Conservation (phyloP, 1,284 basidiomycete genomes). For the Cystobasidium slooffiae region DNA sequence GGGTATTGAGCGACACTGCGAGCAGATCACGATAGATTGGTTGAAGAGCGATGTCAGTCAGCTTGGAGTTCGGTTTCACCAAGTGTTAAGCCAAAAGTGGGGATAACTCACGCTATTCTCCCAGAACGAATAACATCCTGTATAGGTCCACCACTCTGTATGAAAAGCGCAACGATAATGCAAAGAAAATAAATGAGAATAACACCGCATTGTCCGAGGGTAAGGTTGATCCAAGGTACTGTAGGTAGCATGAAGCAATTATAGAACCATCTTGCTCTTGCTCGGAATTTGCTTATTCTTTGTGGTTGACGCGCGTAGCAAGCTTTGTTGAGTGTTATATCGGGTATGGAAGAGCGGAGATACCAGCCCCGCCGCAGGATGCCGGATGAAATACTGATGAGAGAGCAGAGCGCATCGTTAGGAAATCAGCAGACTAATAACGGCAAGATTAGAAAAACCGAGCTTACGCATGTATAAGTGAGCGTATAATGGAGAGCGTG, state of each 20-base stretch:
- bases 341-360: conserved; percentile 7
- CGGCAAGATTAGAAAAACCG: too few relatives aligned
- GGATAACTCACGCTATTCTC: conserved; percentile 32
- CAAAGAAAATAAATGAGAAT: conserved; percentile 27
- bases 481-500: neutral
- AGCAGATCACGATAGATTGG: too few relatives aligned
- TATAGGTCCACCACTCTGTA: conserved; percentile 8
- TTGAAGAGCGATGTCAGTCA: neutral
- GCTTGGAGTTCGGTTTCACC: too few relatives aligned
- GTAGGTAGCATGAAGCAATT: conserved; percentile 44
- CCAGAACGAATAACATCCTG: conserved; percentile 42
- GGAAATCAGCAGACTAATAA: neutral
- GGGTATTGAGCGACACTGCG: conserved; percentile 53
- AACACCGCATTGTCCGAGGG: conserved; percentile 43
- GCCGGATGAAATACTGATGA: conserved; percentile 23
- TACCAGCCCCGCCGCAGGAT: conserved; percentile 26
- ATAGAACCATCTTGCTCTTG: conserved; percentile 25
- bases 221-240: conserved; percentile 42
- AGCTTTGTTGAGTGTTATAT: conserved; percentile 7
- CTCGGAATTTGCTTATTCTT: neutral
- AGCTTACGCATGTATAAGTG: conserved; percentile 17
- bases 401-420: too few relatives aligned
- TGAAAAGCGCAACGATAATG: conserved; percentile 42
- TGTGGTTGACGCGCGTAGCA: neutral
- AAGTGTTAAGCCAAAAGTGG: too few relatives aligned